phyloP scores from a whole-genome alignment of 2,329 filamentous ascomycete genomes.

The Bipolaris gigantea region DNA sequence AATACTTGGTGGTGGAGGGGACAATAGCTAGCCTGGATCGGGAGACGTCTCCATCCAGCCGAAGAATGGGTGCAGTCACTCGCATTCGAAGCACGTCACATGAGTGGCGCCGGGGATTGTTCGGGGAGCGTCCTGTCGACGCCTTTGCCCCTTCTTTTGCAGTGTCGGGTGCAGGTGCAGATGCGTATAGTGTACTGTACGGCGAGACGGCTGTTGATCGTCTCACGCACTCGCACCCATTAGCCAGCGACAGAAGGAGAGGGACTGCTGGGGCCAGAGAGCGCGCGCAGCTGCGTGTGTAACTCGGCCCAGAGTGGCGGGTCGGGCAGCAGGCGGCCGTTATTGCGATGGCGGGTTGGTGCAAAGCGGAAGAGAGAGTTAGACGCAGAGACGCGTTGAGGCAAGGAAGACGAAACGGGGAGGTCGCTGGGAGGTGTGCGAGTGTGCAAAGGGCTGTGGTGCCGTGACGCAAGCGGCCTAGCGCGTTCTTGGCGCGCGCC shows the following conservation, averaged over 20 bases:
- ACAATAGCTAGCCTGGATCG: slow-evolving; percentile 1
- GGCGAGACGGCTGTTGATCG: slow-evolving; percentile 3
- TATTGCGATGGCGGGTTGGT: slow-evolving; percentile 10
- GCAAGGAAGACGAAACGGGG: slow-evolving; percentile 12
- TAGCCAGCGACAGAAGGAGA: slow-evolving; percentile 4
- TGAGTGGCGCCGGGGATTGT: slow-evolving; percentile 11
- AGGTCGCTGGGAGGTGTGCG: slow-evolving; percentile 7
- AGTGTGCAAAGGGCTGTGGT: not conserved
- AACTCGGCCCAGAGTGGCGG: slow-evolving; percentile 13
- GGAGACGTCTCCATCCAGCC: slow-evolving; percentile 2
- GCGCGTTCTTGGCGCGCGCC: slow-evolving; percentile 9
- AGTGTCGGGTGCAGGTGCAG: not conserved
- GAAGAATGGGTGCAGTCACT: slow-evolving; percentile 12
- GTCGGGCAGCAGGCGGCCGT: slow-evolving; percentile 19
- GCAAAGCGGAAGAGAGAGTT: slow-evolving; percentile 1
- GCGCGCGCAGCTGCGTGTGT: slow-evolving; percentile 10
- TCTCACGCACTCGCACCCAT: not conserved
- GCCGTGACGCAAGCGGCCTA: slow-evolving; percentile 17
- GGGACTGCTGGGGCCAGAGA: slow-evolving; percentile 6
- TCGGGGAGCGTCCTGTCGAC: not conserved
- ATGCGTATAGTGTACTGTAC: no score
- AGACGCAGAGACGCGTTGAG: slow-evolving; percentile 17
- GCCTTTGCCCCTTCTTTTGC: not conserved
- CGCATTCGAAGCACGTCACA: slow-evolving; percentile 20
- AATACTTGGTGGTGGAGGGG: not conserved